phyloP scores from a whole-genome alignment of 352 stramenopile genomes.

The Phytophthora podocarpi region DNA sequence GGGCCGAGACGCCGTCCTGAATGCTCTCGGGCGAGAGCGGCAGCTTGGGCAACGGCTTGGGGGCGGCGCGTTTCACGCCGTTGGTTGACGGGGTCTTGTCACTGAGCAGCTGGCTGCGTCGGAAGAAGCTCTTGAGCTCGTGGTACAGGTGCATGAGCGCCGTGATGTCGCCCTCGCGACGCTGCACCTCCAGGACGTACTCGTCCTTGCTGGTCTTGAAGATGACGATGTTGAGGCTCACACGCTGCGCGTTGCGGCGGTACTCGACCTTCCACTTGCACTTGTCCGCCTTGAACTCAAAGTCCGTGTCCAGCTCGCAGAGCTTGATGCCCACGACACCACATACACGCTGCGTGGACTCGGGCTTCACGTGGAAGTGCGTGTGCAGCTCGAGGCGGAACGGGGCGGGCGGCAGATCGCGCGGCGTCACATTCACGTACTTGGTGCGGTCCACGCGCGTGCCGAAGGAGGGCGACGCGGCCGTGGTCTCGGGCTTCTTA shows the following conservation, averaged over 20 bases:
- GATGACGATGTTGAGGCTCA: slow-evolving; percentile 80
- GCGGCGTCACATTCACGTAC: slow-evolving; percentile 70
- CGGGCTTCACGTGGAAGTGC: slow-evolving; percentile 87
- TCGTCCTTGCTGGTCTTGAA: slow-evolving; percentile 76
- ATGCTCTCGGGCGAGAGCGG: slow-evolving; percentile 52
- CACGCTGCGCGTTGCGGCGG: slow-evolving; percentile 62
- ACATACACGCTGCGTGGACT: slow-evolving; percentile 77
- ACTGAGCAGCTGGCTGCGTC: slow-evolving; percentile 69
- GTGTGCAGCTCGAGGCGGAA: slow-evolving; percentile 89
- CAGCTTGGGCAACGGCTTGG: slow-evolving; percentile 64
- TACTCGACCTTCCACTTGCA: slow-evolving; percentile 91
- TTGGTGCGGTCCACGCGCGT: slow-evolving; percentile 75
- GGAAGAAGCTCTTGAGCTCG: slow-evolving; percentile 81
- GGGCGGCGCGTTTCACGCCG: slow-evolving; percentile 70
- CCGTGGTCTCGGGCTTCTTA: slow-evolving; percentile 32
- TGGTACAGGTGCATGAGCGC: slow-evolving; percentile 80
- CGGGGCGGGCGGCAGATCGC: slow-evolving; percentile 71
- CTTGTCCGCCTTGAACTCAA: slow-evolving; percentile 84
- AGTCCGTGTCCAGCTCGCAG: slow-evolving; percentile 86
- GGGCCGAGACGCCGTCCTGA: slow-evolving; percentile 57
- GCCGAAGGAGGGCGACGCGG: slow-evolving; percentile 49
- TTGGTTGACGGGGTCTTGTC: slow-evolving; percentile 53
- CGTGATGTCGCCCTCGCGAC: slow-evolving; percentile 80
- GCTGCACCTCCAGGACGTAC: slow-evolving; percentile 78
- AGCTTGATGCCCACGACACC: slow-evolving; percentile 80